phyloP scores from a whole-genome alignment of 106 monocot genomes.

The Xerophyta viscosa region DNA sequence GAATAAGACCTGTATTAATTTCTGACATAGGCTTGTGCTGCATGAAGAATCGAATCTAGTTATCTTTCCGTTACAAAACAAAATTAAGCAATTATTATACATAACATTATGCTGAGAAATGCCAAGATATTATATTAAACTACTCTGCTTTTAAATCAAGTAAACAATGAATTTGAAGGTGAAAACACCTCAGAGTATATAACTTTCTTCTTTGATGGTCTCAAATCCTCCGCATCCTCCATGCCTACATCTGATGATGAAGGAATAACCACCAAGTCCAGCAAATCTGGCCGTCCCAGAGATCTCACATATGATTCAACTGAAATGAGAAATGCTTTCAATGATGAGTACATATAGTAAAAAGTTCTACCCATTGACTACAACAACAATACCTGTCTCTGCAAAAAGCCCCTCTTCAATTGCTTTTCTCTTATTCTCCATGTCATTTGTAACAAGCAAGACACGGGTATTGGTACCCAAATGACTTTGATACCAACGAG shows the following conservation, averaged over 20 bases:
- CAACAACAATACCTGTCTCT: constrained; percentile 56
- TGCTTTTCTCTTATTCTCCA: constrained; percentile 88
- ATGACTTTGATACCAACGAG: constrained; percentile 90
- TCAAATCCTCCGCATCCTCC: constrained; percentile 79
- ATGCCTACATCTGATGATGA: constrained; percentile 47
- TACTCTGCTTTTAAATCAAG: neutral
- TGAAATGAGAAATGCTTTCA: constrained; percentile 26
- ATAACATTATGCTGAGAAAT: too few species aligned
- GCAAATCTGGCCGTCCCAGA: constrained; percentile 70
- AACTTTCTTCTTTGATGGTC: constrained; percentile 87
- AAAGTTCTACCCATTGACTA: neutral
- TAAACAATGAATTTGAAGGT: neutral
- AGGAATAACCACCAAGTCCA: constrained; percentile 70
- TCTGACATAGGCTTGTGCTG: constrained; percentile 99
- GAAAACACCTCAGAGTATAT: constrained; percentile 71
- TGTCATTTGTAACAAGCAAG: constrained; percentile 91
- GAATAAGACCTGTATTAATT: constrained; percentile 73
- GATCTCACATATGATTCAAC: constrained; percentile 92
- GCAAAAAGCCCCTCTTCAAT: constrained; percentile 70
- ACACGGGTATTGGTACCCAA: constrained; percentile 47
- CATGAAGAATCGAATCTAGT: constrained; percentile 6
- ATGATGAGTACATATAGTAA: constrained; percentile 1
- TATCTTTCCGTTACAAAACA: too few species aligned
- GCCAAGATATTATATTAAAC: too few species aligned
- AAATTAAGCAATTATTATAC: too few species aligned